phyloP scores from a whole-genome alignment of 352 stramenopile genomes.

The Phytophthora niederhauseri region DNA sequence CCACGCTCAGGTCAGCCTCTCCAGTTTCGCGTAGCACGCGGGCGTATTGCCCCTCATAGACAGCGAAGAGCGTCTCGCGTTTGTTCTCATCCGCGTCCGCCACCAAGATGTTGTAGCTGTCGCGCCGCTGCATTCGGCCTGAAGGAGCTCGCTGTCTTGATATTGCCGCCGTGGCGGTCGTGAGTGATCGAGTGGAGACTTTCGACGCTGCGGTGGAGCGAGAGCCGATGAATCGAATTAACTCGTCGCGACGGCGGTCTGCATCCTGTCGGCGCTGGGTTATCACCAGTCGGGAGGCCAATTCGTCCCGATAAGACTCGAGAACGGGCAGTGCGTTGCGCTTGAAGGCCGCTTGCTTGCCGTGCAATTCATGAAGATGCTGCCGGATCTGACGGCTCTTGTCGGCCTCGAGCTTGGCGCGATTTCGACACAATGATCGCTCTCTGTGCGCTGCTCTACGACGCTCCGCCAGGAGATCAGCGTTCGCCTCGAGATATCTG shows the following conservation, averaged over 20 bases:
- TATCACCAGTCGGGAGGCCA: constrained; percentile 49
- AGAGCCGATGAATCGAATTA: constrained; percentile 54
- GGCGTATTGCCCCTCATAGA: constrained; percentile 68
- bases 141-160: constrained; percentile 13
- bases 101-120: constrained; percentile 36
- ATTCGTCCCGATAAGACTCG: constrained; percentile 53
- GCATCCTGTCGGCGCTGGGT: constrained; percentile 46
- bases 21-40: constrained; percentile 52
- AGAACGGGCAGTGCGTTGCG: constrained; percentile 44
- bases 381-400: constrained; percentile 36
- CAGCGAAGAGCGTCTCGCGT: constrained; percentile 59
- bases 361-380: constrained; percentile 33
- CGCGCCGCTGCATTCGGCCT: constrained; percentile 26
- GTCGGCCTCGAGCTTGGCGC: constrained; percentile 45
- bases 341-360: constrained; percentile 32
- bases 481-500: constrained; percentile 45
- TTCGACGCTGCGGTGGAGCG: constrained; percentile 14
- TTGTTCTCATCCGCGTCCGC: constrained; percentile 30
- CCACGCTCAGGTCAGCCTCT: constrained; percentile 53
- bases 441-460: constrained; percentile 34
- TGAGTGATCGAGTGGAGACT: constrained; percentile 12
- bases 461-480: constrained; percentile 39
- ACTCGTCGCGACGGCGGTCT: constrained; percentile 52
- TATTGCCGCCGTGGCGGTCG: constrained; percentile 18
- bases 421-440: constrained; percentile 40